A percentile compares a stretch with the other conserved stretches of the same genome.
Conservation (phyloP, 768 basidiomycete genomes). For the Psilocybe sp. region DNA sequence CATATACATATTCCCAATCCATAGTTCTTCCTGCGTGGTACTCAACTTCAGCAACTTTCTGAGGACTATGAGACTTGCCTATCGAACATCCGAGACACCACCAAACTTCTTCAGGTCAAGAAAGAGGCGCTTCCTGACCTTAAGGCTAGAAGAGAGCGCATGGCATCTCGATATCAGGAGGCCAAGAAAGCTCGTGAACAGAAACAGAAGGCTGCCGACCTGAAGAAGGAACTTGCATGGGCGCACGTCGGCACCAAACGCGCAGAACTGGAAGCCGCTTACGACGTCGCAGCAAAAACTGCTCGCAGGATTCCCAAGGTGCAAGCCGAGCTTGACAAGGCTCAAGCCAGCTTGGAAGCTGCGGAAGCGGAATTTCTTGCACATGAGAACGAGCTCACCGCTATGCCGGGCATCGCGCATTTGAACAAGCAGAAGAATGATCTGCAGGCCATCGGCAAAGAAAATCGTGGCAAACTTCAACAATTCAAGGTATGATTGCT, state of each 20-base stretch:
- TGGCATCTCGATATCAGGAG: constrained; percentile 60
- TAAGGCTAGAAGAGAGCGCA: constrained; percentile 52
- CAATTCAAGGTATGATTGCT: constrained; percentile 40
- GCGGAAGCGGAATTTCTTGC: constrained; percentile 28
- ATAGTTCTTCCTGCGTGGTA: constrained; percentile 93
- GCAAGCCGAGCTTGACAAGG: constrained; percentile 27
- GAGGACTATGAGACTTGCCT: constrained; percentile 82
- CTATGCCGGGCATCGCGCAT: constrained; percentile 30
- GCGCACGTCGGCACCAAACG: constrained; percentile 75
- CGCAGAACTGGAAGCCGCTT: constrained; percentile 43
- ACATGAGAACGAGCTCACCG: constrained; percentile 26
- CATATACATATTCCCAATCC: neutral
- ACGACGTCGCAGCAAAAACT: constrained; percentile 33
- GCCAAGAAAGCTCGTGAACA: constrained; percentile 74
- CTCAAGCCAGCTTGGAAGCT: constrained; percentile 29
- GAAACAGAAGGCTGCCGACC: constrained; percentile 60
- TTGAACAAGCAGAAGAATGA: constrained; percentile 37
- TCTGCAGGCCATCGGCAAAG: constrained; percentile 43
- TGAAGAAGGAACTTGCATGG: constrained; percentile 87
- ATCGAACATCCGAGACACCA: constrained; percentile 68
- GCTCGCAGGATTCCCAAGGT: constrained; percentile 36
- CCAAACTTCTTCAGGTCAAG: constrained; percentile 66
- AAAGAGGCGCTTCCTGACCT: constrained; percentile 79
- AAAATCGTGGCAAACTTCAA: constrained; percentile 40
- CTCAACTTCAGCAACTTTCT: constrained; percentile 82